Evolutionary conservation across 176 grass and related monocot species (phyloP), one percentile per base, ranked within the genome.

Genomic region (Musa schizocarpa): DNA sequence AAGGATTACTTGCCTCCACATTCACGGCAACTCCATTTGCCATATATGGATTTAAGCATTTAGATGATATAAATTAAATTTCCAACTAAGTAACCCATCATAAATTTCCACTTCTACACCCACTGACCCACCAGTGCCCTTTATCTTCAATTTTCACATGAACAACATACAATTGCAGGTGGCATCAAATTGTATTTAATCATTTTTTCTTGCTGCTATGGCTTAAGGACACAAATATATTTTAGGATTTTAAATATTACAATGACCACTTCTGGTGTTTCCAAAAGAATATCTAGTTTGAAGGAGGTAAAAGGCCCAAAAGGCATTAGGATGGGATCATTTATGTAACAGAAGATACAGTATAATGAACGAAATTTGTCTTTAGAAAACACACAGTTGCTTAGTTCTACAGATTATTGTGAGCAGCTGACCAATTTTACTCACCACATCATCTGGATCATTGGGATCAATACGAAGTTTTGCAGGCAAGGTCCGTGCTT

Each of bases 381-480:
- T 65, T 21, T 9, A 17, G 27, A 21, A 48, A 16, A 21, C 66
- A 68, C 1, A 3, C 11, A 48, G 48, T 49, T 21, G 21, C 22
- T 26, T 11, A 11, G n/a, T 25, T 11, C 63, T 11, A 65, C 17
- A n/a, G 29, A 10, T 20, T 50, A 16, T 50, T 20, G 26, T 20
- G 26, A 17, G 13, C 9, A 49, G 13, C 26, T 26, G 27, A 48
- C 13, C 68, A 49, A 55, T 2, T 27, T 74, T 74, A 83, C 85
- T 87, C 81, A 99, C 95, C 68, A 99, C 90, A 81, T 99, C 95
- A 34, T 99, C 95, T 26, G 90, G 78, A 78, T 99, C 95, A 85
- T 74, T 89, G 56, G 95, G 90, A 74, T 99, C 95, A 1, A 99
- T 94, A n/a, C 77, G 82, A 82, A 94, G 88, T 85, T 99, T 99